Percentiles rank a stretch among this genome's conserved stretches.
Evolutionary conservation across 169 alveolate genomes (phyloP).

Genomic region (Amoebophrya sp.): DNA sequence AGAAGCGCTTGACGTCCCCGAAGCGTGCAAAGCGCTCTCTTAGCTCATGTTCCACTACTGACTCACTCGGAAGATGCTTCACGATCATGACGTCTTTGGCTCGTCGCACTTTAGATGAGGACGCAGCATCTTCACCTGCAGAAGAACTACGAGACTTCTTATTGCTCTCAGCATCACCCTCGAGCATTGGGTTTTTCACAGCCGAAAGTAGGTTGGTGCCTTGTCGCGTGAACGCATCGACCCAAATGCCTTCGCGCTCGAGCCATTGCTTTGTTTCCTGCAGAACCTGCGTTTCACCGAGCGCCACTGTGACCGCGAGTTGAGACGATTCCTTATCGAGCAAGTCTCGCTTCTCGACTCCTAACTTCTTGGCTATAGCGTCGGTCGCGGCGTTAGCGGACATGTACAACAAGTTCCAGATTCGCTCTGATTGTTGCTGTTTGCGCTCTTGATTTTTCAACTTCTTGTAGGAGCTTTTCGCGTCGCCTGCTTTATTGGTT

Average conservation of each 20-base stretch:
- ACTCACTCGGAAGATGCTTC: conserved; percentile 57
- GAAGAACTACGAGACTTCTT: too few relatives aligned
- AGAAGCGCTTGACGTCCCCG: conserved; percentile 67
- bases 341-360: neutral
- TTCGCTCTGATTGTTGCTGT: conserved; percentile 60
- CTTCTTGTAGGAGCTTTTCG: conserved; percentile 52
- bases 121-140: neutral
- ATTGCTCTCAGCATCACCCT: neutral
- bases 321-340: neutral
- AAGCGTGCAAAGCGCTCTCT: conserved; percentile 63
- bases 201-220: conserved; percentile 45
- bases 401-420: conserved; percentile 90
- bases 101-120: neutral
- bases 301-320: conserved; percentile 46
- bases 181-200: neutral
- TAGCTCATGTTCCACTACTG: conserved; percentile 45
- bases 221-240: conserved; percentile 66
- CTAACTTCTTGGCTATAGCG: conserved; percentile 66
- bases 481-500: neutral
- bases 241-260: conserved; percentile 75
- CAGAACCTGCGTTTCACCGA: conserved; percentile 83
- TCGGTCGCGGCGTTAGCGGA: conserved; percentile 84
- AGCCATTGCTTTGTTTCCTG: conserved; percentile 88
- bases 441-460: conserved; percentile 65
- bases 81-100: conserved; percentile 28